These are phyloP conservation scores for Ceratocystis cacaofunesta DNA, from an alignment of 2,329 filamentous ascomycete species.

Conservation along the genomic window DNA sequence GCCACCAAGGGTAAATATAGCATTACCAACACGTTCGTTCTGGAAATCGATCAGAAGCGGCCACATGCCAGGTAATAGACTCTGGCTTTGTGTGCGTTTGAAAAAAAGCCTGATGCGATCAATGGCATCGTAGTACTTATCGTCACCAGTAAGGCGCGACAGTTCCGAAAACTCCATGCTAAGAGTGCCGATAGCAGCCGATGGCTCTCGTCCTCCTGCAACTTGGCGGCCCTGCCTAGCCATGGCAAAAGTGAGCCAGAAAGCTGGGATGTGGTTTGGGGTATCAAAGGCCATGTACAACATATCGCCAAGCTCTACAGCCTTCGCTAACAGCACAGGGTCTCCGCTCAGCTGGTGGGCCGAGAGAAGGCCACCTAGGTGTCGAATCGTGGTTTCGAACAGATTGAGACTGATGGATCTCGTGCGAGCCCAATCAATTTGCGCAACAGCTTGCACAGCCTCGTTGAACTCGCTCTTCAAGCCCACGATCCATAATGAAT, in stretches of 20 bases:
- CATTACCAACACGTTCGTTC: conserved; percentile 24
- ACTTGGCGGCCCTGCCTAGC: conserved; percentile 33
- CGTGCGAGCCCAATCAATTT: conserved; percentile 38
- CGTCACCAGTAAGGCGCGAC: conserved; percentile 55
- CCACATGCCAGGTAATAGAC: conserved; percentile 64
- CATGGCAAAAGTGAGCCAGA: conserved; percentile 31
- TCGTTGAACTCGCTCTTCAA: conserved; percentile 40
- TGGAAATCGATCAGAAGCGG: conserved; percentile 43
- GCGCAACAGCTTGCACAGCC: conserved; percentile 34
- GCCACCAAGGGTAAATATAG: conserved; percentile 37
- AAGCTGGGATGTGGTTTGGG: conserved; percentile 35
- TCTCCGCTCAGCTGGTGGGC: conserved; percentile 37
- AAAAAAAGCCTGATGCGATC: conserved; percentile 58
- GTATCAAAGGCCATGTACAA: conserved; percentile 41
- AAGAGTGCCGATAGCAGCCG: conserved; percentile 46
- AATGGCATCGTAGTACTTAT: conserved; percentile 61
- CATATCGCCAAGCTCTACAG: conserved; percentile 38
- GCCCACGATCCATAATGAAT: conserved; percentile 49
- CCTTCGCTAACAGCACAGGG: conserved; percentile 33
- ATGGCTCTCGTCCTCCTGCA: conserved; percentile 34
- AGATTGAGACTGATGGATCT: conserved; percentile 30
- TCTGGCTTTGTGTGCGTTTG: conserved; percentile 51
- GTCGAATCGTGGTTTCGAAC: conserved; percentile 42
- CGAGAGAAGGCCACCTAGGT: conserved; percentile 36
- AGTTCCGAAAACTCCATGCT: conserved; percentile 62